Percentiles rank a stretch among this genome's conserved stretches.
phyloP scores from a whole-genome alignment of 2,329 filamentous ascomycete species.

The Colletotrichum acutatum region DNA sequence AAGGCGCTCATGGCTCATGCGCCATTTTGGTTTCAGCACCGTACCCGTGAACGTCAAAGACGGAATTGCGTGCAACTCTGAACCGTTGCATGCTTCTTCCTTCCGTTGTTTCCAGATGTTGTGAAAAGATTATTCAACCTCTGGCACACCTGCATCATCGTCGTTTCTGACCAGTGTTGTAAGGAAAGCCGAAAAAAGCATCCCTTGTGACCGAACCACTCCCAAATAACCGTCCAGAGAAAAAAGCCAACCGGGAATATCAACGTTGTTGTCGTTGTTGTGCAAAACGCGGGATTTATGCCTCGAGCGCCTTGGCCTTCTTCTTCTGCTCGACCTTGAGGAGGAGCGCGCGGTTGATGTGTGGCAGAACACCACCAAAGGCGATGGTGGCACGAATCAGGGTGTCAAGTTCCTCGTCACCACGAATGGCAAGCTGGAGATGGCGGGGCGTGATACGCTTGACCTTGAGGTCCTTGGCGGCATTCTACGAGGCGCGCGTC shows the following conservation, averaged over 20 bases:
- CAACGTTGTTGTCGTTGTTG: conserved; percentile 4
- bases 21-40: conserved; percentile 4
- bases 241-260: conserved; percentile 29
- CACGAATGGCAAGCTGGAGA: conserved; percentile 96
- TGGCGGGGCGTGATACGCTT: conserved; percentile 99
- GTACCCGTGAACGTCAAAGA: conserved; percentile 8
- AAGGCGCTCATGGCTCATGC: conserved; percentile 18
- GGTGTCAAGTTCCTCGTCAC: conserved; percentile 97
- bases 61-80: conserved; percentile 6
- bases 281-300: conserved; percentile 24
- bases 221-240: conserved; percentile 23
- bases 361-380: conserved; percentile 96
- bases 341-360: conserved; percentile 97
- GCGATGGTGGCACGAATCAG: conserved; percentile 98
- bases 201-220: conserved; percentile 25
- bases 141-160: conserved; percentile 23
- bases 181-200: conserved; percentile 23
- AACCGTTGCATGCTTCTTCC: conserved; percentile 16
- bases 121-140: conserved; percentile 6
- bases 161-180: conserved; percentile 20
- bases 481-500: conserved; percentile 69
- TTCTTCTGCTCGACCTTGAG: conserved; percentile 99
- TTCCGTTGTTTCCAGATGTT: conserved; percentile 9
- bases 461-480: conserved; percentile 99
- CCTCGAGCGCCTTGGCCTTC: conserved; percentile 68